Evolutionary conservation across 208 protist genomes (phyloP).

Genomic region (Acanthamoeba royreba): DNA sequence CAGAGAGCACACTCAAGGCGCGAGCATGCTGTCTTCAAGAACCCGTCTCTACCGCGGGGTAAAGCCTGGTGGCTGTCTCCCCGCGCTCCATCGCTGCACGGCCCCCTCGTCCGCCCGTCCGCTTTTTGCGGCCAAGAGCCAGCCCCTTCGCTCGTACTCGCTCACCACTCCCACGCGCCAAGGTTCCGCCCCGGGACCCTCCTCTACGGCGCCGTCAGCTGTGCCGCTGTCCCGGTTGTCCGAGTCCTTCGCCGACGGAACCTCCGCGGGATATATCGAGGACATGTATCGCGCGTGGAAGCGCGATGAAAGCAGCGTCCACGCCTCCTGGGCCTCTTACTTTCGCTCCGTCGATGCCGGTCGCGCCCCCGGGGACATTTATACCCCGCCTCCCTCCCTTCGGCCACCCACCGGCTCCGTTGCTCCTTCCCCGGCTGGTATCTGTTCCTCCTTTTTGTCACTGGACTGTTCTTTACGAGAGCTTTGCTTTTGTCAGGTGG

Average conservation of each 20-base stretch:
- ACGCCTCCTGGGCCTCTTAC: slow-evolving; percentile 64
- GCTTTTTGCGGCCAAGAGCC: neutral
- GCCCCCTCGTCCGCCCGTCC: neutral
- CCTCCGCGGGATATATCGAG: slow-evolving; percentile 58
- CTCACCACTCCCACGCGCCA: neutral
- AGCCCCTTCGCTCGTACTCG: neutral
- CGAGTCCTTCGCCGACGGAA: slow-evolving; percentile 59
- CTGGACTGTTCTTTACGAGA: neutral
- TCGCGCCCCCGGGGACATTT: slow-evolving; percentile 45
- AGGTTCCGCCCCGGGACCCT: neutral
- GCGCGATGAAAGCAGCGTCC: slow-evolving; percentile 64
- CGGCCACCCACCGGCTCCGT: neutral
- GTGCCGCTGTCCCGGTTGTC: slow-evolving; percentile 29
- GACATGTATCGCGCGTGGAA: slow-evolving; percentile 71
- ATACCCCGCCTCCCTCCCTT: slow-evolving; percentile 38
- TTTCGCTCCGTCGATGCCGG: slow-evolving; percentile 54
- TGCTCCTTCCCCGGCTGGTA: neutral
- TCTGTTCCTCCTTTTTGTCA: neutral
- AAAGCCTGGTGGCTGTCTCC: neutral
- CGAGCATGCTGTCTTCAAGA: neutral
- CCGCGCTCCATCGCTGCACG: neutral
- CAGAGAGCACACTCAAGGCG: neutral
- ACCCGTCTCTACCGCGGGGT: neutral
- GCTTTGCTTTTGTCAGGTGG: neutral
- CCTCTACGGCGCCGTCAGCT: neutral